Percentiles rank a stretch among this genome's conserved stretches.
phyloP scores from a whole-genome alignment of 2,329 filamentous ascomycete genomes.

The Fusarium sublunatum region DNA sequence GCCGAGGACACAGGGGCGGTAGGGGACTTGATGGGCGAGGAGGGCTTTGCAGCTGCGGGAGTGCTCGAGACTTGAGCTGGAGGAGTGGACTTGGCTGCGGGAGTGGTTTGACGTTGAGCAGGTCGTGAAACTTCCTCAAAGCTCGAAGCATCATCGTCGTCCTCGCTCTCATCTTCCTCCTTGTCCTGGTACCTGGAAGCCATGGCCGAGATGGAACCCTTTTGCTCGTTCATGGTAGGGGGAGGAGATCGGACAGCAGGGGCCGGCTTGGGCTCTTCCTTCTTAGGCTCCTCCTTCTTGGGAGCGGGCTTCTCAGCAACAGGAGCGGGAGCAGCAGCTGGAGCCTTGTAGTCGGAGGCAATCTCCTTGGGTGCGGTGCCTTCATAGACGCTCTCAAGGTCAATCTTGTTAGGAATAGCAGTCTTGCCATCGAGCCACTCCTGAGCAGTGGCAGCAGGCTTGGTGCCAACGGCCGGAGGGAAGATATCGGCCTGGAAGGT shows the following conservation, averaged over 20 bases:
- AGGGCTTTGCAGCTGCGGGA: constrained; percentile 47
- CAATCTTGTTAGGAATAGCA: constrained; percentile 88
- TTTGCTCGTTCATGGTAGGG: constrained; percentile 83
- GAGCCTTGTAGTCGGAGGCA: constrained; percentile 73
- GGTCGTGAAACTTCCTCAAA: constrained; percentile 90
- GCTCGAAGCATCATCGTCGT: constrained; percentile 76
- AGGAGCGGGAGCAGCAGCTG: constrained; percentile 58
- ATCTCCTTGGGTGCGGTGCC: constrained; percentile 84
- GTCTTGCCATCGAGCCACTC: constrained; percentile 93
- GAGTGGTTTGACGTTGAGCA: constrained; percentile 66
- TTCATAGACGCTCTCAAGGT: constrained; percentile 91
- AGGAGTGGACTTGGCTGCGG: constrained; percentile 57
- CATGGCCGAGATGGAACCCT: constrained; percentile 85
- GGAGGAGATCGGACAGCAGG: constrained; percentile 60
- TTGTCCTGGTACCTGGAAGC: constrained; percentile 88
- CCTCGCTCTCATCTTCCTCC: constrained; percentile 69
- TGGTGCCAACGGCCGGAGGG: constrained; percentile 83
- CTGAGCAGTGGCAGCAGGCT: constrained; percentile 79
- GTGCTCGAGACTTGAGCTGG: constrained; percentile 44
- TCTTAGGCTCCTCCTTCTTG: constrained; percentile 59
- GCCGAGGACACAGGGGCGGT: constrained; percentile 47
- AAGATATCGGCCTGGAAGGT: constrained; percentile 98
- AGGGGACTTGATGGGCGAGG: constrained; percentile 49
- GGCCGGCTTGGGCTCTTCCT: constrained; percentile 66
- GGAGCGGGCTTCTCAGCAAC: constrained; percentile 54